Base-by-base conservation (phyloP, 345 rosid genomes). In the Balakata baccata region DNA sequence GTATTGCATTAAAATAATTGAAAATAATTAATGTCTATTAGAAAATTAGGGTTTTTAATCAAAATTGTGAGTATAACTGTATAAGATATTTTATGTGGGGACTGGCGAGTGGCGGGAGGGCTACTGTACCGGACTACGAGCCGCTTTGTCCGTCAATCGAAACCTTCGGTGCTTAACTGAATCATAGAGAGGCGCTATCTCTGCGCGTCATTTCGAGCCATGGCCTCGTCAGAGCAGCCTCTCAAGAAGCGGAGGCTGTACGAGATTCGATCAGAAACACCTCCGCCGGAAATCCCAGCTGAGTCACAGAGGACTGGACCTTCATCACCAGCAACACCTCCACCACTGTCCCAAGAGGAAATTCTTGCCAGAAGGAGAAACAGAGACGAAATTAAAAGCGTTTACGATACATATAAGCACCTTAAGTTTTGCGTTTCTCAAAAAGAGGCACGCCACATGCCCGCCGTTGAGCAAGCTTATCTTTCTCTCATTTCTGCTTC, bases 231-330 rank as follows among this genome's bases (percentile, higher is more conserved):
- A 38, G 95, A 90, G 85, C 98, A 94, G 85, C 98, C 98, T 3
- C 88, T 92, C 25, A 94, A 94, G 87, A 94, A 94, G 86, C 85
- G 98, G 69, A 89, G 81, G 83, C 84, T 94, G 23, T 89, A 82
- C 81, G 94, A 90, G 64, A 64, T 84, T 46, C 83, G 79, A 43
- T 81, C 81, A 6, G 76, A 66, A 58, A 49, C 79, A 3, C 82
- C 77, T 53, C 74, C 81, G 13, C 71, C 74, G 3, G 68, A 64
- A 66, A 73, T 75, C 74, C 75, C 81, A 61, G 62, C 75, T 10
- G 73, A 67, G 25, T 70, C 72, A 4, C 75, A 29, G 57, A 70
- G 70, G 71, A 74, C 82, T 3, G 80, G 72, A 58, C 79, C 80
- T 64, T 14, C 51, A 43, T 89, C 94, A 41, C 90, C 96, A n/a